Conservation (phyloP, 2,329 filamentous ascomycete species). For the Monosporascus ibericus region DNA sequence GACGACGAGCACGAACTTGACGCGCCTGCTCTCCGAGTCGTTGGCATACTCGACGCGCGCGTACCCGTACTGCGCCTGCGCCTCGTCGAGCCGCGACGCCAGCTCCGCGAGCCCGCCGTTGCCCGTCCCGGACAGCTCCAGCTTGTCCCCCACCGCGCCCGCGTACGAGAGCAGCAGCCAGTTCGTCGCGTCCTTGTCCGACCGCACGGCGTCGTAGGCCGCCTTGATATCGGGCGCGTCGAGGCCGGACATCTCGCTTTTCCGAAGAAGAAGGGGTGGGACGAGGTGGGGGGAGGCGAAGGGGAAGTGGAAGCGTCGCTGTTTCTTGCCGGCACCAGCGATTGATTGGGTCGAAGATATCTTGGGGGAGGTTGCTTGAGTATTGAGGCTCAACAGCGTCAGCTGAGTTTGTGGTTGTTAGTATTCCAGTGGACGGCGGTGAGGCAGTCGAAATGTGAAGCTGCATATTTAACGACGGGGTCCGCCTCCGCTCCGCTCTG, state of each 20-base stretch:
- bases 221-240: slow-evolving; percentile 53
- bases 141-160: slow-evolving; percentile 46
- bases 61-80: slow-evolving; percentile 61
- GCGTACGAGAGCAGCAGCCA: slow-evolving; percentile 63
- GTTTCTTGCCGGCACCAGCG: too few species aligned
- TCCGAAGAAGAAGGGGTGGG: not conserved
- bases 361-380: too few species aligned
- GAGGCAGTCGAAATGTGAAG: not conserved
- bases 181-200: slow-evolving; percentile 59
- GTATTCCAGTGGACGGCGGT: not conserved
- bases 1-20: slow-evolving; percentile 62
- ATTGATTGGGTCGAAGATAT: not conserved
- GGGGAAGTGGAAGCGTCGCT: too few species aligned
- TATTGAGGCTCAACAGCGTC: not conserved
- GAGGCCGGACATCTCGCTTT: slow-evolving; percentile 45
- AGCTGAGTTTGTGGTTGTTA: not conserved
- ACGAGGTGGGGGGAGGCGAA: too few species aligned
- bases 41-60: slow-evolving; percentile 63
- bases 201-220: slow-evolving; percentile 62
- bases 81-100: slow-evolving; percentile 47
- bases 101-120: slow-evolving; percentile 56
- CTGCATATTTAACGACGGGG: too few species aligned
- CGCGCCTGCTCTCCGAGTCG: slow-evolving; percentile 61
- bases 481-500: too few species aligned
- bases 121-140: slow-evolving; percentile 52